Base-by-base conservation (phyloP, 1,284 basidiomycete species). In the Ustilago sp. region DNA sequence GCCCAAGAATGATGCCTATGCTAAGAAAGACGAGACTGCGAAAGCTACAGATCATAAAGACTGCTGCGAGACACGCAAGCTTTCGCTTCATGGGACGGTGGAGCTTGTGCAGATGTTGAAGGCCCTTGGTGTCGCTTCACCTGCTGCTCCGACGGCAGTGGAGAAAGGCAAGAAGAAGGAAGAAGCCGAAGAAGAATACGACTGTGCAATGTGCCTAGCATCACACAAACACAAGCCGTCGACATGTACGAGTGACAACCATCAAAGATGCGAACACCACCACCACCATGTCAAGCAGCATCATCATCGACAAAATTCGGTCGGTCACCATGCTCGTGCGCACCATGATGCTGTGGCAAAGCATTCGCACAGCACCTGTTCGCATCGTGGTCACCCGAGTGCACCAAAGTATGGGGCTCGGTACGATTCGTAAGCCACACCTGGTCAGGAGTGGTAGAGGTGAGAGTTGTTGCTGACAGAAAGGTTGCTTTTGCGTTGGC, bases 71-170 rank as follows among this genome's bases (percentile, higher is more conserved):
- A 31, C 59, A 13, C 32, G 43, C 1, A 65, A 62, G 31, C 52
- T 71, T 0, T 59, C 69, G 9, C 15, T 71, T 12, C 63, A 71
- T 8, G 59, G 69, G 4, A 66, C 60, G 8, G 51, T 63, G 11
- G 69, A 71, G 52, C 35, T 71, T 8, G 50, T 34, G 0, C 59
- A 66, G n/a, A 53, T 66, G 17, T 19, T 71, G 38, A 48, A 71
- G n/a, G 69, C 60, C 36, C 63, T 71, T 12, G 59, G 59, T 6
- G 56, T 71, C 0, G 23, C 34, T 41, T 23, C 31, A 6, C 47
- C 15, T 51, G 13, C 58, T 15, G 31, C 50, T 45, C 6, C 45
- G 5, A 56, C 34, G 13, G 23, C 12, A 4, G 34, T 35, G 41
- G 39, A 28, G 31, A 51, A 68, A 8, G 55, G n/a, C 17, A 54